Evolutionary conservation across 108 stramenopile genomes (phyloP).

Genomic region (Heterococcus sp.): DNA sequence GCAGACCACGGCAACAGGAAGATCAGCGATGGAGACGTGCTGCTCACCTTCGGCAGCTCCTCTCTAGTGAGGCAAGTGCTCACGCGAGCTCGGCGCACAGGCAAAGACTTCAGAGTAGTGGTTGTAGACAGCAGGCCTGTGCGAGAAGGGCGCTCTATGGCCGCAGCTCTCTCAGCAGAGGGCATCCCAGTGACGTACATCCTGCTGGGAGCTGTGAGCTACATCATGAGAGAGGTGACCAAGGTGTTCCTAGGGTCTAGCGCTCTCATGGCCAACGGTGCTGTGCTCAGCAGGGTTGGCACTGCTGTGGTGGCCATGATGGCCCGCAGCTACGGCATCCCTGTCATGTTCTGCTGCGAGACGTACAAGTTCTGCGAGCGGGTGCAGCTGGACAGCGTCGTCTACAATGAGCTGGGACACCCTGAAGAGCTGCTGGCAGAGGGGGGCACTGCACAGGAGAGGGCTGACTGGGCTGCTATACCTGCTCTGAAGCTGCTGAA

Average conservation of each 20-base stretch:
- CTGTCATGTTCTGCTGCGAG: constrained; percentile 94
- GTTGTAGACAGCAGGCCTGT: constrained; percentile 79
- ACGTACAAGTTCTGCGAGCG: constrained; percentile 95
- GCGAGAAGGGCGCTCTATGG: constrained; percentile 77
- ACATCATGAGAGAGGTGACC: constrained; percentile 89
- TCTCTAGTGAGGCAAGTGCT: constrained; percentile 7
- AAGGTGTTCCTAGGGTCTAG: constrained; percentile 95
- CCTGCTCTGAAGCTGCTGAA: constrained; percentile 68
- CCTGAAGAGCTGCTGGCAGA: constrained; percentile 65
- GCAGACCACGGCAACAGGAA: constrained; percentile 71
- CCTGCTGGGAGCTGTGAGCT: constrained; percentile 77
- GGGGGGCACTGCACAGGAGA: not conserved
- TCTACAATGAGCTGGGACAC: constrained; percentile 90
- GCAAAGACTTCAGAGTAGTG: constrained; percentile 68
- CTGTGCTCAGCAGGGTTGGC: constrained; percentile 82
- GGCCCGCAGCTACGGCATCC: constrained; percentile 78
- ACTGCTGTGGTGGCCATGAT: constrained; percentile 87
- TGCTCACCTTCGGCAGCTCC: constrained; percentile 79
- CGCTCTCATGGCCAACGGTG: constrained; percentile 91
- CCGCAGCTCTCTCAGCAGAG: constrained; percentile 63
- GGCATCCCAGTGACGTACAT: constrained; percentile 83
- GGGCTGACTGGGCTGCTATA: not conserved
- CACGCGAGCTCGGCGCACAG: constrained; percentile 40
- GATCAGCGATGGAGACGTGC: constrained; percentile 83
- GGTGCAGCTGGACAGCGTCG: constrained; percentile 89